Conservation (phyloP, 1,284 basidiomycete genomes). For the Sphagnurus paluster region DNA sequence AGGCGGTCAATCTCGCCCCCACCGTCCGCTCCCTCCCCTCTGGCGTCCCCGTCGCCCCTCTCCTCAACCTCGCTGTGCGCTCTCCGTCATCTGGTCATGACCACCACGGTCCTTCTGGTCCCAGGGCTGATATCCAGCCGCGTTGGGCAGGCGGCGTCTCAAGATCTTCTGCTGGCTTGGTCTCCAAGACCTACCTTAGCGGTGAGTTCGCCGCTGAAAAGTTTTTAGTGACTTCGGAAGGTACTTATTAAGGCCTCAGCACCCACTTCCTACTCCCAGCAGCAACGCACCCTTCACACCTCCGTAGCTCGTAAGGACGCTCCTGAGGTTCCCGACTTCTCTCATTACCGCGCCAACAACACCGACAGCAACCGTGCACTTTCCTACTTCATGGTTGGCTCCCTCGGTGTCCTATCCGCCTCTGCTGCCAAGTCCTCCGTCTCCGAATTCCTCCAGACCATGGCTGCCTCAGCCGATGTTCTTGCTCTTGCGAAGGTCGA, state of each 20-base stretch:
- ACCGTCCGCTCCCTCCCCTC: conserved; percentile 77
- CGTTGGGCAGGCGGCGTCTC: conserved; percentile 64
- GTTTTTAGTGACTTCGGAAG: neutral
- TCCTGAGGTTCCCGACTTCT: conserved; percentile 87
- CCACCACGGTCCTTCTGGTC: conserved; percentile 54
- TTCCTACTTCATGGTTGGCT: conserved; percentile 97
- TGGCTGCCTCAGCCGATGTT: conserved; percentile 97
- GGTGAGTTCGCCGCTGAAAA: conserved; percentile 52
- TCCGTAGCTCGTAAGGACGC: conserved; percentile 64
- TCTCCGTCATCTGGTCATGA: conserved; percentile 57
- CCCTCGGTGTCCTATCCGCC: conserved; percentile 92
- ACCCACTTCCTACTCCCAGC: conserved; percentile 52
- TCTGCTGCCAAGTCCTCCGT: conserved; percentile 94
- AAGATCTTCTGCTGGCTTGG: conserved; percentile 53
- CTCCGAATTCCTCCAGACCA: conserved; percentile 92
- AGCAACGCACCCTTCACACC: conserved; percentile 76
- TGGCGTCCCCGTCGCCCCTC: conserved; percentile 69
- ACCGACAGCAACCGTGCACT: conserved; percentile 78
- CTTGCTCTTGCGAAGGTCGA: conserved; percentile 98
- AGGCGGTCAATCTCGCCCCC: conserved; percentile 80
- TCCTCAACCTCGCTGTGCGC: conserved; percentile 69
- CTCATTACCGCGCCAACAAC: conserved; percentile 76
- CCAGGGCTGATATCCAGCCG: conserved; percentile 68
- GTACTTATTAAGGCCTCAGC: conserved; percentile 31
- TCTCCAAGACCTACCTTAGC: conserved; percentile 67